Evolutionary conservation across 148 eudicot genomes (phyloP).

Genomic region (Rhododendron molle): DNA sequence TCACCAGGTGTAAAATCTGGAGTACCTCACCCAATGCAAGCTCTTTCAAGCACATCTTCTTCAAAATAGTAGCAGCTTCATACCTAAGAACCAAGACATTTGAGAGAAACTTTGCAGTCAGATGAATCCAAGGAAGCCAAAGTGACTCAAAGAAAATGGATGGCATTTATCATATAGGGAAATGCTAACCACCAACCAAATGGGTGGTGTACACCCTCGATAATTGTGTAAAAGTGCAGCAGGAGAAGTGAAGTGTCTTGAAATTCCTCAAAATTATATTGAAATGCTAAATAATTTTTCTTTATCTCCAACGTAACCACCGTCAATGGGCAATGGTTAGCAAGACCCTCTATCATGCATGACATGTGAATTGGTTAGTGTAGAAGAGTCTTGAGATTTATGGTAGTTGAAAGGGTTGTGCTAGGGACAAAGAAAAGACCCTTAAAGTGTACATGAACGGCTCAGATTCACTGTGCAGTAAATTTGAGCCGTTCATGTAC

Average conservation of each 20-base stretch:
- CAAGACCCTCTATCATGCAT: background rate
- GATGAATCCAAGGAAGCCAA: background rate
- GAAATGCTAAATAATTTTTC: background rate
- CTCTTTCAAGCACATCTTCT: conserved; percentile 59
- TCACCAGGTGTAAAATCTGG: conserved; percentile 61
- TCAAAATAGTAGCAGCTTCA: conserved; percentile 77
- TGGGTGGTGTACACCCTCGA: background rate
- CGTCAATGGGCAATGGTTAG: background rate
- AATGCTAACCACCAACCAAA: background rate
- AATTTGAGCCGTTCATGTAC: no score
- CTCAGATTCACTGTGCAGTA: no score
- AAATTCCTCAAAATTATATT: background rate
- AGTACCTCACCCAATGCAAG: conserved; percentile 62
- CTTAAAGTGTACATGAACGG: no score
- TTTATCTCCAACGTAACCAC: background rate
- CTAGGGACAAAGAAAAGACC: no score
- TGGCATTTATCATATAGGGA: background rate
- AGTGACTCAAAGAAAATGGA: background rate
- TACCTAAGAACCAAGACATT: conserved; percentile 37
- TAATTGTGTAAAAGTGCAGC: background rate
- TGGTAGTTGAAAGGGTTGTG: background rate
- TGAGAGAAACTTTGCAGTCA: background rate
- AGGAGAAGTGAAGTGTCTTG: background rate
- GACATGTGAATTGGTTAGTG: background rate
- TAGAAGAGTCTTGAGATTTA: background rate